Base-by-base conservation (phyloP, 1,139 yeast species). In the Candida anutae region DNA sequence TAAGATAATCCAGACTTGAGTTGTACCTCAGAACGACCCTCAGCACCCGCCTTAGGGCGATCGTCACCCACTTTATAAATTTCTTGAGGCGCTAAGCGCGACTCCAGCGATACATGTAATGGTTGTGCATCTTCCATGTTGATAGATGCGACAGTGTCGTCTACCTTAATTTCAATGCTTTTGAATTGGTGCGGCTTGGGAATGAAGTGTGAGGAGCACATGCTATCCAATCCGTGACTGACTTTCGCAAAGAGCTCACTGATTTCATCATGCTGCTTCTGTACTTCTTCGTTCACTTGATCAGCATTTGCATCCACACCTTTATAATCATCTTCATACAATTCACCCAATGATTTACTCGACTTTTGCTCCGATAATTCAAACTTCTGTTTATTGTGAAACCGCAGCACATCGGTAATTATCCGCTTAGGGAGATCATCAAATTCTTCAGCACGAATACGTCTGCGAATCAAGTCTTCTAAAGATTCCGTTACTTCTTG, bases 51-150 rank as follows among this genome's bases (percentile, higher is more conserved):
- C 31, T 64, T 62, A 21, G 68, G 64, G 13, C 17, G 16, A 32
- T 58, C 67, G 35, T 61, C 65, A 16, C 67, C 69, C 15, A 79
- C 65, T 46, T 68, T 74, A 56, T 80, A 90, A n/a, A 90, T 68
- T 58, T 90, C 98, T 57, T 90, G 98, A 23, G 98, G 98, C 2
- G 98, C 98, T 44, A 90, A 66, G 28, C 82, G 72, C n/a, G 79
- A 62, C 16, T 78, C 84, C 19, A 73, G 60, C 2, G 93, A 73
- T 58, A 83, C 69, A 24, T 88, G 78, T 31, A 84, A 65, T 26
- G 98, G 98, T 56, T 88, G 97, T 1, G 96, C 93, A 48, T 90
- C 98, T 57, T 90, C 98, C 95, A 88, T 84, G 5, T 79, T 51
- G 29, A 90, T 79, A 2, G 95, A 72, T 2, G 95, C 78, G 3